Evolutionary conservation across 306 rosid species (phyloP), one percentile per base, ranked within the genome.

Genomic region (Cucumis sativus): DNA sequence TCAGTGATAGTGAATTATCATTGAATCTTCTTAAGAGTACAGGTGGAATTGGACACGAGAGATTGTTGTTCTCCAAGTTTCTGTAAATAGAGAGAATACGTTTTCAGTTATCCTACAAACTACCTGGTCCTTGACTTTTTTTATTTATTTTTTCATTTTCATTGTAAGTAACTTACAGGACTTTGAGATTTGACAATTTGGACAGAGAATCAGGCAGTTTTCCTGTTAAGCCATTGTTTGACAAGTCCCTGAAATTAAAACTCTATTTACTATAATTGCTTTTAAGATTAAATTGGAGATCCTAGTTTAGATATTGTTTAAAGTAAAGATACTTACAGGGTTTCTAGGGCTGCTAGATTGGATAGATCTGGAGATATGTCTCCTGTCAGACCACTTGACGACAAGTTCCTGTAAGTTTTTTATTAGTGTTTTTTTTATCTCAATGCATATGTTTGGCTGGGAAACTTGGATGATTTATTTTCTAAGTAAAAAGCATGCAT

Each of bases 201-300:
- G 83, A 75, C 28, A 87, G 58, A 72, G 78, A 79, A 12, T 80
- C 83, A 39, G 91, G 88, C 11, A 87, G 30, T 59, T 77, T 8
- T 74, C 88, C 93, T 18, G 75, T 74, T 17, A 88, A 83, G 72
- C 33, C 81, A 77, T 88, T 88, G 80, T 84, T 60, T 63, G 89
- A 88, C 79, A 86, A 75, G 83, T 84, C 89, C 85, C 92, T 88
- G 88, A 64, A 69, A 69, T 74, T 13, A 78, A 15, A 25, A 47
- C 39, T 23, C 60, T 13, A 13, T 71, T 45, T 18, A 23, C 16
- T n/a, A 12, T 17, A 40, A 69, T 6, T 47, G 59, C 35, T 41
- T 66, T 8, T 17, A 8, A 39, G 73, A 40, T 71, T 3, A 25
- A 21, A 14, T 71, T 21, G 76, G 10, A 23, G 40, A 25, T 71